phyloP scores from a whole-genome alignment of 257 asterid genomes.

The Hygrophila difformis region DNA sequence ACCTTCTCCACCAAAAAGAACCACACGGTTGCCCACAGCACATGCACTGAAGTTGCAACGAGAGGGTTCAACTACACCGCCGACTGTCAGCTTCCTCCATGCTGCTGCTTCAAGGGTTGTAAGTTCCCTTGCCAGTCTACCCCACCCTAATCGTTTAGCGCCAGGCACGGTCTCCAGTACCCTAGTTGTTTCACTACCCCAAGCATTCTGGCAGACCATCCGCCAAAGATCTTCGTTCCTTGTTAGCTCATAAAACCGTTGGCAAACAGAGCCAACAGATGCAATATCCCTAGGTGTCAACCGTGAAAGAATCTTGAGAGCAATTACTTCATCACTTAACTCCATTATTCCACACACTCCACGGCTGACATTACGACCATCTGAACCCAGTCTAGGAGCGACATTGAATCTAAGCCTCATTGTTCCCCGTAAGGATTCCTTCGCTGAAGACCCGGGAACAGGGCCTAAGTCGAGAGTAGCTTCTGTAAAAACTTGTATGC shows the following conservation, averaged over 20 bases:
- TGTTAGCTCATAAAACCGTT: constrained; percentile 51
- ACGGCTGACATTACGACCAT: constrained; percentile 31
- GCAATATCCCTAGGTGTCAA: constrained; percentile 81
- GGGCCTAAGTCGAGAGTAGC: constrained; percentile 69
- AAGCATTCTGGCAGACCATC: constrained; percentile 80
- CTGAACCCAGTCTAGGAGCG: constrained; percentile 28
- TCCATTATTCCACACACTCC: constrained; percentile 61
- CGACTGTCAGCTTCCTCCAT: constrained; percentile 74
- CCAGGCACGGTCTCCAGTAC: constrained; percentile 69
- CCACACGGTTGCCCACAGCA: constrained; percentile 84
- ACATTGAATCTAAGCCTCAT: constrained; percentile 37
- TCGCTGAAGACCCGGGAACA: constrained; percentile 58
- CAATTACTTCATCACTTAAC: constrained; percentile 70
- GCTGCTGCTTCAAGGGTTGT: constrained; percentile 86
- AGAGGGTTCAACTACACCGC: constrained; percentile 86
- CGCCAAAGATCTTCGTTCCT: constrained; percentile 78
- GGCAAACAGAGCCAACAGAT: constrained; percentile 66
- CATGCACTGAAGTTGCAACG: constrained; percentile 94
- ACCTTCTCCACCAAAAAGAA: constrained; percentile 92
- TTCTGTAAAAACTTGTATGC: constrained; percentile 64
- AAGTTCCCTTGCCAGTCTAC: constrained; percentile 76
- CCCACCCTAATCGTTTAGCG: constrained; percentile 79
- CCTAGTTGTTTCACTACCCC: constrained; percentile 73
- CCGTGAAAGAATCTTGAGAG: constrained; percentile 54
- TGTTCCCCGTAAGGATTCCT: constrained; percentile 40